phyloP scores from a whole-genome alignment of 345 rosid genomes.

The Gossypium rotundifolium region DNA sequence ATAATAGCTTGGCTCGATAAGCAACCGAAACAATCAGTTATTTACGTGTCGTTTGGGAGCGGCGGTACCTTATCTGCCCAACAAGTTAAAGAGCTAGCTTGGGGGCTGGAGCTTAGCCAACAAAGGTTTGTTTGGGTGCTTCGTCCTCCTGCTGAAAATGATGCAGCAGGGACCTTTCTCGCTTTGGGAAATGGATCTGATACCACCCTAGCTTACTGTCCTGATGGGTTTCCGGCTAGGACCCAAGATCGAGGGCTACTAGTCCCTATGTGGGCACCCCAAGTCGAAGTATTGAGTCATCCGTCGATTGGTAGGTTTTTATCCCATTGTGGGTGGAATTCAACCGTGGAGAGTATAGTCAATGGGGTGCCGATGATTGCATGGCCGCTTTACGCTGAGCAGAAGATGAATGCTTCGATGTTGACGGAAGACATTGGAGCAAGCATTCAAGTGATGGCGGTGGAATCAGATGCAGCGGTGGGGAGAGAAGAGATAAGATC shows the following conservation, averaged over 20 bases:
- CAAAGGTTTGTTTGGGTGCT: constrained; percentile 36
- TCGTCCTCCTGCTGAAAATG: constrained; percentile 19
- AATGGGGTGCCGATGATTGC: constrained; percentile 54
- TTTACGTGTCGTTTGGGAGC: constrained; percentile 66
- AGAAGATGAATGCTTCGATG: constrained; percentile 44
- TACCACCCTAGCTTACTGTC: constrained; percentile 28
- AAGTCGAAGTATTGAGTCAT: constrained; percentile 45
- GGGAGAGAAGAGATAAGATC: constrained; percentile 38
- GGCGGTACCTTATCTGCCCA: constrained; percentile 50
- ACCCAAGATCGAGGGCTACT: constrained; percentile 20
- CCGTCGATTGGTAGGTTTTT: constrained; percentile 57
- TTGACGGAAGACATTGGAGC: constrained; percentile 44
- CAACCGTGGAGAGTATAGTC: constrained; percentile 42
- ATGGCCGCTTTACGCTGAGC: constrained; percentile 58
- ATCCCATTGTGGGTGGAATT: constrained; percentile 78
- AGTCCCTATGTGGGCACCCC: constrained; percentile 62
- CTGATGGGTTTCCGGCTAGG: constrained; percentile 46
- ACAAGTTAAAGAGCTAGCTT: constrained; percentile 55
- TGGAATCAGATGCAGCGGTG: constrained; percentile 12
- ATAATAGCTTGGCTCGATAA: constrained; percentile 43
- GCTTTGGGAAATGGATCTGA: not conserved
- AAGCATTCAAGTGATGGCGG: constrained; percentile 29
- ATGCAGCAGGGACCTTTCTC: constrained; percentile 21
- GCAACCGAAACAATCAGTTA: constrained; percentile 41
- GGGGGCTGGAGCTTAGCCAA: constrained; percentile 53